These are phyloP conservation scores for Oryza officinalis DNA, from an alignment of 176 grass and related monocot genomes.

Conservation along the genomic window DNA sequence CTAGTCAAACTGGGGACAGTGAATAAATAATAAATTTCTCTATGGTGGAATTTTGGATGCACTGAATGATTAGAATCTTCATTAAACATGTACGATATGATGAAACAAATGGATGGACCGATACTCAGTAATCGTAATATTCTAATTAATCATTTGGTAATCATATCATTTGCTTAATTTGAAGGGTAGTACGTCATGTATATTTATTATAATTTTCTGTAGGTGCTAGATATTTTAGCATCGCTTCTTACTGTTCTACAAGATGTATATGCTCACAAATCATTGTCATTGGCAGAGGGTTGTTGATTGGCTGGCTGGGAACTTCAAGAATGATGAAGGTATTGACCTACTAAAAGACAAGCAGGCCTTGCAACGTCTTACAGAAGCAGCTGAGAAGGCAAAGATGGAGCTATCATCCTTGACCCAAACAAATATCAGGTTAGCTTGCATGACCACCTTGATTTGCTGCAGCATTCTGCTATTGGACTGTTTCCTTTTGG, in stretches of 20 bases:
- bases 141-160: not conserved
- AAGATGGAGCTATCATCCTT: slow-evolving; percentile 77
- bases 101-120: not conserved
- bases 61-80: not conserved
- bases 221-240: not conserved
- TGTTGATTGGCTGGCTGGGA: slow-evolving; percentile 64
- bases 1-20: not conserved
- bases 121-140: not conserved
- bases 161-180: not conserved
- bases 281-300: slow-evolving; percentile 51
- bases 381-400: slow-evolving; percentile 80
- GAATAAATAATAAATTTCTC: not conserved
- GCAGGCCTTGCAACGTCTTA: slow-evolving; percentile 71
- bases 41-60: not conserved
- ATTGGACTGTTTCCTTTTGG: not conserved
- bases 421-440: slow-evolving; percentile 77
- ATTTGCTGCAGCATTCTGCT: not conserved
- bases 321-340: slow-evolving; percentile 72
- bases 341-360: slow-evolving; percentile 81
- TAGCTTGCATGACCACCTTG: not conserved
- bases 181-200: not conserved
- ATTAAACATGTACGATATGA: not conserved
- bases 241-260: not conserved
- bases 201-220: not conserved
- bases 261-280: not conserved